Evolutionary conservation across 768 basidiomycete genomes (phyloP), one percentile per base, ranked within the genome.

Genomic region (Psilocybe subaeruginosa): DNA sequence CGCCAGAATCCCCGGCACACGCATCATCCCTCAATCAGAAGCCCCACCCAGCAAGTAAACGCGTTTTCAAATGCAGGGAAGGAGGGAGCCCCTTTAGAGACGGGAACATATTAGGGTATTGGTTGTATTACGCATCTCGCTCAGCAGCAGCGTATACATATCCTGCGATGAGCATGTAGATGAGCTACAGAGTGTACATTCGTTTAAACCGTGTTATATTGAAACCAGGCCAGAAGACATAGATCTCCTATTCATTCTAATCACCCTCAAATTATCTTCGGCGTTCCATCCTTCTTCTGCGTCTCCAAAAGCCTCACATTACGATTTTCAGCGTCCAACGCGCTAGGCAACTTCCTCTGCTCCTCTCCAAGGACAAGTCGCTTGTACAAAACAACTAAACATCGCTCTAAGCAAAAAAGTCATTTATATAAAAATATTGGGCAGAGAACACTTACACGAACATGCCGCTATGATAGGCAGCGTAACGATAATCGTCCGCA

Each of bases 1-100:
- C 17, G 90, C 94, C 51, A 85, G 93, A 68, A 85, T 95, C 73
- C 88, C 93, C 17, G 94, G 94, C 61, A 91, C 89, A 48, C 85
- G 91, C 64, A 83, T 95, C 70, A 74, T 94, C 66, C 80, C 82
- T 50, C 74, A 73, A 47, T 64, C 74, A 48, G 72, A 77, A 65
- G 64, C 69, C 46, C 66, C 68, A 56, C 60, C 60, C 48, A 70
- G 65, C 61, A 66, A 71, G 65, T 73, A 64, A 64, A 55, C 61
- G 50, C 53, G 54, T 49, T 19, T 33, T 39, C 39, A 12, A 19
- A 14, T 53, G 33, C 16, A 23, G n/a, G 11, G 29, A 8, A 52
- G 16, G 43, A 14, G 45, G 39, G 52, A 57, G 29, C 11, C 52
- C 37, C n/a, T 17, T 12, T 56, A 51, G 55, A 53, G 39, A 35